Base-by-base conservation (phyloP, 345 rosid species). In the Capsella bursapastoris region DNA sequence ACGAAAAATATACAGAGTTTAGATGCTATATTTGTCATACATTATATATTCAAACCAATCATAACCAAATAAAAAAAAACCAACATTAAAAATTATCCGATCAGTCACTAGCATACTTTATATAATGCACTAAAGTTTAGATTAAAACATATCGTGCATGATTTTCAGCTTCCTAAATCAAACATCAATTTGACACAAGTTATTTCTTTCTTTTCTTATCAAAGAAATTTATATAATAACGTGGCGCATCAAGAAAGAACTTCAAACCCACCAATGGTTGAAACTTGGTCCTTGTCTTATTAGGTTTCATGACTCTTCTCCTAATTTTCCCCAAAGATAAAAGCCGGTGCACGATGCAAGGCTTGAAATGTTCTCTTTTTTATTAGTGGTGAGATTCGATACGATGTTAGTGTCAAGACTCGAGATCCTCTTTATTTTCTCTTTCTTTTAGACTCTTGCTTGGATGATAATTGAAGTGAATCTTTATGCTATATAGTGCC, bases 291-390 rank as follows among this genome's bases (percentile, higher is more conserved):
- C 28, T 64, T 64, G 72, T 77, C 76, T 57, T 77, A 70, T 77
- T 64, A 70, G 60, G 72, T 64, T 77, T 48, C 71, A 34, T 70
- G 75, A 56, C 47, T 16, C 58, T 47, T 64, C 66, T 70, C 66
- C 44, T 11, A 60, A 67, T 51, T 25, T 52, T 52, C 25, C 74
- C 13, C 37, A 34, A 13, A 16, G 7, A 47, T 15, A 49, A 50
- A 22, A 64, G 80, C 55, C 78, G 71, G 64, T 74, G 82, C 79
- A 78, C 78, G 47, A 70, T 65, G 68, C 66, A 51, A 64, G 81
- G 73, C 74, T 68, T 64, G 63, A 22, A 78, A 65, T 45, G 59
- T 34, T 59, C 63, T 59, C 63, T 59, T 47, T 73, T 22, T 38
- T 11, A 28, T 38, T 32, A 65, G 68, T 64, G 76, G 72, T 70